phyloP scores from a whole-genome alignment of 805 yeast genomes.

The Yamadazyma insecticola region DNA sequence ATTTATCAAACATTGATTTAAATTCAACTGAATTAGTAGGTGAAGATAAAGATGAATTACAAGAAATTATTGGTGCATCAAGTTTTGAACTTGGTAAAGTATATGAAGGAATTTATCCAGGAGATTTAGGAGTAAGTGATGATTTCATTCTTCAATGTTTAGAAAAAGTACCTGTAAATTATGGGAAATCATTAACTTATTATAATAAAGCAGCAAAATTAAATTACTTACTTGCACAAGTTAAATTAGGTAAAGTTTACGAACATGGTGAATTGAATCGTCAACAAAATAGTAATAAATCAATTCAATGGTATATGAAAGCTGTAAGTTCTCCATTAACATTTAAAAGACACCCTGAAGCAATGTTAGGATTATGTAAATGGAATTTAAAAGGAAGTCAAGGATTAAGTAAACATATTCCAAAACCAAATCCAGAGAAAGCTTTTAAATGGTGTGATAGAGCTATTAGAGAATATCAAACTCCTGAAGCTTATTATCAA shows the following conservation, averaged over 20 bases:
- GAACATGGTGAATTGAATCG: constrained; percentile 41
- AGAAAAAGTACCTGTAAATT: constrained; percentile 38
- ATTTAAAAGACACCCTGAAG: constrained; percentile 39
- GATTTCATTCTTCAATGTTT: constrained; percentile 30
- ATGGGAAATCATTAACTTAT: constrained; percentile 36
- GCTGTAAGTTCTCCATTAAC: constrained; percentile 37
- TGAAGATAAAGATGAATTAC: constrained; percentile 37
- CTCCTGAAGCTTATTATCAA: constrained; percentile 35
- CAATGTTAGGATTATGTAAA: constrained; percentile 40
- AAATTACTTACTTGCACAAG: constrained; percentile 36
- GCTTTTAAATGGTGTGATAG: constrained; percentile 42
- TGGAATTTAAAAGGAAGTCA: constrained; percentile 36
- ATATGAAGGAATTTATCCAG: constrained; percentile 43
- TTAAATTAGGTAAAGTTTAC: constrained; percentile 37
- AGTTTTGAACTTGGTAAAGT: constrained; percentile 38
- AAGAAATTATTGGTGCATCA: constrained; percentile 38
- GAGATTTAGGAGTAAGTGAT: constrained; percentile 33
- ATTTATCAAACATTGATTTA: constrained; percentile 35
- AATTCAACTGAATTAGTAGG: constrained; percentile 27
- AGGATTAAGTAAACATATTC: constrained; percentile 31
- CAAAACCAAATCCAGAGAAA: constrained; percentile 29
- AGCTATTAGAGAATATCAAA: constrained; percentile 34
- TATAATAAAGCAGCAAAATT: constrained; percentile 40
- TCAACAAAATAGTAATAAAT: constrained; percentile 33
- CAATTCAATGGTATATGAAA: constrained; percentile 42